Evolutionary conservation across 176 grass and related monocot genomes (phyloP).

Genomic region (Rhynchospora tenuis): DNA sequence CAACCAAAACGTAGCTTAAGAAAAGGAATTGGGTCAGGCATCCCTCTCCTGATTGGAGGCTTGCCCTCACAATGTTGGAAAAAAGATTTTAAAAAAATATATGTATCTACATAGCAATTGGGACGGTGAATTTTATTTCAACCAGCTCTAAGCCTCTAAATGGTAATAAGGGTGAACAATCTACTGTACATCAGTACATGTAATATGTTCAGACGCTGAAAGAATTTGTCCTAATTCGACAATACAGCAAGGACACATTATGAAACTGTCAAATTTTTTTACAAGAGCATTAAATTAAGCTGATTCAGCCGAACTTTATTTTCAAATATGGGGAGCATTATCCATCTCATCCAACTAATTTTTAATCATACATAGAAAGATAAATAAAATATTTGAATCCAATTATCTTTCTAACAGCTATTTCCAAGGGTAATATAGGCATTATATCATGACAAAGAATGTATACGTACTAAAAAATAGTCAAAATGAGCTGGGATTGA

Average conservation of each 20-base stretch:
- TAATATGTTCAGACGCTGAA: constrained; percentile 20
- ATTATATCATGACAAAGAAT: background rate
- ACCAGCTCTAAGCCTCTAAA: constrained; percentile 26
- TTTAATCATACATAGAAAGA: background rate
- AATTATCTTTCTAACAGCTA: background rate
- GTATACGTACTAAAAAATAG: constrained; percentile 4
- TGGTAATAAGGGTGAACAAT: constrained; percentile 32
- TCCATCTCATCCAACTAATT: background rate
- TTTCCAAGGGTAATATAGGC: background rate
- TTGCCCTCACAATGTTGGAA: background rate
- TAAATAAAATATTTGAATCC: background rate
- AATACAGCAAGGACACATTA: constrained; percentile 25
- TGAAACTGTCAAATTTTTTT: background rate
- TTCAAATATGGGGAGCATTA: background rate
- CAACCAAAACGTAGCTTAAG: constrained; percentile 17
- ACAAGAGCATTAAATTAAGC: background rate
- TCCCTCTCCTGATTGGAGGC: constrained; percentile 50
- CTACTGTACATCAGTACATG: background rate
- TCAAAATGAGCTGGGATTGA: constrained; percentile 27
- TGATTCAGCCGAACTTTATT: background rate
- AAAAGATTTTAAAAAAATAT: background rate
- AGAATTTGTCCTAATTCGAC: background rate
- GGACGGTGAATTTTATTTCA: constrained; percentile 25
- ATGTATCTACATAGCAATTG: constrained; percentile 15
- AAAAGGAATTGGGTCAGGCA: constrained; percentile 44